Evolutionary conservation across 805 yeast species (phyloP).

Genomic region (Ogataea ganodermae): DNA sequence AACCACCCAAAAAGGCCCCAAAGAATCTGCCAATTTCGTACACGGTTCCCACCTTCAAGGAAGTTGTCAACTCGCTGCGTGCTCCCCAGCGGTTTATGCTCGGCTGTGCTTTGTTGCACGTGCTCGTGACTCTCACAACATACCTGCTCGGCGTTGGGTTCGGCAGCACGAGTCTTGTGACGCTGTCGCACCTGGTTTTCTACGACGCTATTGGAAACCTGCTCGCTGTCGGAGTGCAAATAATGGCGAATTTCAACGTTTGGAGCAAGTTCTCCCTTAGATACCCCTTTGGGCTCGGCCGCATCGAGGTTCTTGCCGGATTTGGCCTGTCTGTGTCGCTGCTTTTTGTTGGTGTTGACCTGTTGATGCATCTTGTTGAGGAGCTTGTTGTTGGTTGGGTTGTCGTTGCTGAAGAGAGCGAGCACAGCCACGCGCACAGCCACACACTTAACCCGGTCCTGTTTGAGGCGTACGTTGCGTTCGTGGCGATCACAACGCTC

Average conservation of each 20-base stretch:
- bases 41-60: conserved; percentile 71
- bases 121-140: conserved; percentile 52
- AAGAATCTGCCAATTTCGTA: conserved; percentile 60
- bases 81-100: conserved; percentile 59
- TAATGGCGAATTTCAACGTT: conserved; percentile 88
- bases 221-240: conserved; percentile 67
- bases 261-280: conserved; percentile 83
- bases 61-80: conserved; percentile 61
- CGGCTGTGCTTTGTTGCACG: conserved; percentile 60
- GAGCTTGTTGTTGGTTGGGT: conserved; percentile 56
- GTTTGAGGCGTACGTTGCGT: conserved; percentile 34
- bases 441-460: conserved; percentile 25
- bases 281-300: conserved; percentile 91
- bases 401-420: conserved; percentile 31
- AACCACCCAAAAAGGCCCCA: conserved; percentile 76
- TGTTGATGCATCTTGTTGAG: conserved; percentile 84
- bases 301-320: conserved; percentile 84
- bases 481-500: conserved; percentile 34
- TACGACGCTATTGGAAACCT: conserved; percentile 83
- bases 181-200: conserved; percentile 82
- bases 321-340: conserved; percentile 84
- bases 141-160: conserved; percentile 61
- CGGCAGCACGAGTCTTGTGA: conserved; percentile 61
- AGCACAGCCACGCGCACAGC: conserved; percentile 30
- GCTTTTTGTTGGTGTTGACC: conserved; percentile 87